These are phyloP conservation scores for Dactylonectria macrodidyma DNA, from an alignment of 2,329 filamentous ascomycete genomes.

Conservation along the genomic window DNA sequence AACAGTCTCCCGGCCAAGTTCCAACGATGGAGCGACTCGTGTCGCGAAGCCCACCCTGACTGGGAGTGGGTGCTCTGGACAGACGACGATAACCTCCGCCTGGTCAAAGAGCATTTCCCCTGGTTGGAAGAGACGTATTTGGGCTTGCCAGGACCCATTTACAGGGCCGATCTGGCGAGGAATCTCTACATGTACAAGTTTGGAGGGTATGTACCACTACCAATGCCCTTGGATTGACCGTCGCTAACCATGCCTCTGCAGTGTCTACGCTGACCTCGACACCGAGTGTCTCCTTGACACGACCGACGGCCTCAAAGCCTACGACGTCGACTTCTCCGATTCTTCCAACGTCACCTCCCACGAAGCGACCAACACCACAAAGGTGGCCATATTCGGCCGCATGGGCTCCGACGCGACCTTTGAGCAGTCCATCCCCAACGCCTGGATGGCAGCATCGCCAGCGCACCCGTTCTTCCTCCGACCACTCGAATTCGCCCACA, in stretches of 20 bases:
- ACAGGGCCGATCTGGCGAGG: conserved; percentile 51
- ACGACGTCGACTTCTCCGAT: conserved; percentile 33
- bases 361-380: background rate
- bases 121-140: conserved; percentile 50
- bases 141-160: conserved; percentile 50
- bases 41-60: conserved; percentile 48
- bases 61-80: conserved; percentile 57
- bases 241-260: conserved; percentile 11
- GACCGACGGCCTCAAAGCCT: conserved; percentile 42
- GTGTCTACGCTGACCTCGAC: conserved; percentile 40
- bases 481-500: conserved; percentile 39
- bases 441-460: conserved; percentile 55
- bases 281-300: conserved; percentile 50
- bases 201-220: conserved; percentile 47
- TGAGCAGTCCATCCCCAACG: conserved; percentile 54
- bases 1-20: conserved; percentile 46
- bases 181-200: conserved; percentile 56
- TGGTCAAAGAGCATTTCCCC: conserved; percentile 51
- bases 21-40: conserved; percentile 50
- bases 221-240: background rate
- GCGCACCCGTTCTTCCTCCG: conserved; percentile 53
- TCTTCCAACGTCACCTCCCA: background rate
- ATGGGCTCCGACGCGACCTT: conserved; percentile 50
- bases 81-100: conserved; percentile 53
- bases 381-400: conserved; percentile 49